Conservation (phyloP, 1,284 basidiomycete genomes). For the Stereum hirsutum region DNA sequence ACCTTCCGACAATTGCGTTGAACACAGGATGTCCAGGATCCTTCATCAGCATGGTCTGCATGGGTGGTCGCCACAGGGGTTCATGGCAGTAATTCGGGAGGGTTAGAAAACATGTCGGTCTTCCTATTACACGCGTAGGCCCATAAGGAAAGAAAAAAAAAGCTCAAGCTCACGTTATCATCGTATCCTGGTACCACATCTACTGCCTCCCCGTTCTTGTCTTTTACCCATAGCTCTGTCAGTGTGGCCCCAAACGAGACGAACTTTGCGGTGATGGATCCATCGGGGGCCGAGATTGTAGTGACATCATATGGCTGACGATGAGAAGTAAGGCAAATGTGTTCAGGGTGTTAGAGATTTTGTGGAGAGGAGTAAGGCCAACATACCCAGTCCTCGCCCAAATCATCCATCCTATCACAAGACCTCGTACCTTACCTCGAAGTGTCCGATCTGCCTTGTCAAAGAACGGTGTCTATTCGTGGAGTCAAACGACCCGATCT, state of each 20-base stretch:
- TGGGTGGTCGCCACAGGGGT: no score
- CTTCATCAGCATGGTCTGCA: slow-evolving; percentile 31
- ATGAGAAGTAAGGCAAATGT: no score
- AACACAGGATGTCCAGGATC: slow-evolving; percentile 41
- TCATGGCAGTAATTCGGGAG: neutral
- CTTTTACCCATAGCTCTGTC: slow-evolving; percentile 43
- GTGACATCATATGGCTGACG: slow-evolving; percentile 41
- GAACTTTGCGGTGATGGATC: slow-evolving; percentile 43
- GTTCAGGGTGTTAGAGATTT: no score
- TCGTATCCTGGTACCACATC: slow-evolving; percentile 47
- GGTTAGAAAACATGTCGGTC: no score
- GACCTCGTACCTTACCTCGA: no score
- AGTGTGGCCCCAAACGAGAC: slow-evolving; percentile 43
- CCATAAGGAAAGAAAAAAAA: neutral
- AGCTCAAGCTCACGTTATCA: slow-evolving; percentile 28
- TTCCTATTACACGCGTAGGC: no score
- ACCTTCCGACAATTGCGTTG: slow-evolving; percentile 40
- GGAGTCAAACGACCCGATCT: no score
- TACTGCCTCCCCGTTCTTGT: slow-evolving; percentile 31
- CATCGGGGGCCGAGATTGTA: slow-evolving; percentile 38
- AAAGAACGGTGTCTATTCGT: no score
- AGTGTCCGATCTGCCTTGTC: no score
- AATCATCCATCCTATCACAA: no score
- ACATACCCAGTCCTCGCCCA: no score
- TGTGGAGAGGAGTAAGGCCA: no score